phyloP scores from a whole-genome alignment of 2,329 filamentous ascomycete species.

The Arthrinium puccinioides region DNA sequence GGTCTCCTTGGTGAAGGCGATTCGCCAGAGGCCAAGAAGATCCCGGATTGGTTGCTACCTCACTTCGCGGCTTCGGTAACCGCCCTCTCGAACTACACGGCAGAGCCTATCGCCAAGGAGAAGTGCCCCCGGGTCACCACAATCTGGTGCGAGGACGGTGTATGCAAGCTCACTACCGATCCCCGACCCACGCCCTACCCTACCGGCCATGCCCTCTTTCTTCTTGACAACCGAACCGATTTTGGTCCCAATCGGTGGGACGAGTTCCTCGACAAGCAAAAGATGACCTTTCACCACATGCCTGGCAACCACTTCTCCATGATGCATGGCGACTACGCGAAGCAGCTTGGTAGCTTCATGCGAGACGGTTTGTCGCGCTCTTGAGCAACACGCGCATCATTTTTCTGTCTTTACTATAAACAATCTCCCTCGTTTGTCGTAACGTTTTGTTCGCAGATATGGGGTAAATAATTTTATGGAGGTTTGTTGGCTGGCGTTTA shows the following conservation, averaged over 20 bases:
- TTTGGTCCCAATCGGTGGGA: conserved; percentile 66
- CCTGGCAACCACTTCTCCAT: conserved; percentile 69
- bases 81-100: conserved; percentile 62
- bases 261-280: conserved; percentile 52
- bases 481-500: too few species aligned
- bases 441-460: too few species aligned
- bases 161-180: conserved; percentile 60
- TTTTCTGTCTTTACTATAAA: too few species aligned
- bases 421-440: too few species aligned
- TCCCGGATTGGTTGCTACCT: conserved; percentile 65
- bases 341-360: conserved; percentile 22
- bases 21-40: conserved; percentile 41
- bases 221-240: conserved; percentile 66
- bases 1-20: conserved; percentile 61
- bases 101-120: conserved; percentile 52
- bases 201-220: conserved; percentile 56
- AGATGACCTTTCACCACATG: conserved; percentile 60
- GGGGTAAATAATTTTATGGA: too few species aligned
- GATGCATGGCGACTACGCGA: conserved; percentile 54
- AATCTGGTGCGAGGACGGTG: conserved; percentile 68
- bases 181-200: conserved; percentile 56
- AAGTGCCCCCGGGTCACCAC: conserved; percentile 54
- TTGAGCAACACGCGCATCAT: too few species aligned
- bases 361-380: conserved; percentile 24
- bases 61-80: conserved; percentile 65